Evolutionary conservation across 2,329 filamentous ascomycete species (phyloP).

Genomic region (Fusarium chaquense): DNA sequence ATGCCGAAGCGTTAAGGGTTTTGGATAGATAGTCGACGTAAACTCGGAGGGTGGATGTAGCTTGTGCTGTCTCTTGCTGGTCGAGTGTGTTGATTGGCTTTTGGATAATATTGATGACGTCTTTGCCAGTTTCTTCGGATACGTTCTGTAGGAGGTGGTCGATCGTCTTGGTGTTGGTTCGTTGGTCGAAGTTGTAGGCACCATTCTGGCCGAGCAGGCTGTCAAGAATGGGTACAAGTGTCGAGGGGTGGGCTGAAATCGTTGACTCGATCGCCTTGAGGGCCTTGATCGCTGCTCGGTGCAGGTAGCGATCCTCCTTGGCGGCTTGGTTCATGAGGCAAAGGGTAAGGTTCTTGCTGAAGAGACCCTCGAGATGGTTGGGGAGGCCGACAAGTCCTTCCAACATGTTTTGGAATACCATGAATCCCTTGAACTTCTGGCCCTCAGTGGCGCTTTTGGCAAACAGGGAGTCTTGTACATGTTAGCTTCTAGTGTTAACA

Average conservation of each 20-base stretch:
- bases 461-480: slow-evolving; percentile 78
- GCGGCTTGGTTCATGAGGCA: slow-evolving; percentile 87
- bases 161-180: slow-evolving; percentile 86
- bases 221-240: slow-evolving; percentile 71
- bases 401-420: slow-evolving; percentile 84
- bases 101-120: slow-evolving; percentile 62
- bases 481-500: slow-evolving; percentile 38
- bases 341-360: slow-evolving; percentile 85
- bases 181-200: slow-evolving; percentile 83
- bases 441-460: slow-evolving; percentile 84
- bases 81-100: slow-evolving; percentile 55
- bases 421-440: slow-evolving; percentile 92
- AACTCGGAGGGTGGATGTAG: slow-evolving; percentile 56
- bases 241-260: slow-evolving; percentile 70
- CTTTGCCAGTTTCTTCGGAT: slow-evolving; percentile 66
- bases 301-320: slow-evolving; percentile 80
- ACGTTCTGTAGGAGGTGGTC: slow-evolving; percentile 77
- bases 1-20: slow-evolving; percentile 57
- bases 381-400: slow-evolving; percentile 61
- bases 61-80: slow-evolving; percentile 47
- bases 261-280: slow-evolving; percentile 77
- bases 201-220: slow-evolving; percentile 78
- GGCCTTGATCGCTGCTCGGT: slow-evolving; percentile 81
- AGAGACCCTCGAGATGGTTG: slow-evolving; percentile 68
- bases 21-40: slow-evolving; percentile 68